Percentiles rank a stretch among this genome's conserved stretches.
Evolutionary conservation across 2,329 filamentous ascomycete genomes (phyloP).

Genomic region (Pseudocercospora crystallina): DNA sequence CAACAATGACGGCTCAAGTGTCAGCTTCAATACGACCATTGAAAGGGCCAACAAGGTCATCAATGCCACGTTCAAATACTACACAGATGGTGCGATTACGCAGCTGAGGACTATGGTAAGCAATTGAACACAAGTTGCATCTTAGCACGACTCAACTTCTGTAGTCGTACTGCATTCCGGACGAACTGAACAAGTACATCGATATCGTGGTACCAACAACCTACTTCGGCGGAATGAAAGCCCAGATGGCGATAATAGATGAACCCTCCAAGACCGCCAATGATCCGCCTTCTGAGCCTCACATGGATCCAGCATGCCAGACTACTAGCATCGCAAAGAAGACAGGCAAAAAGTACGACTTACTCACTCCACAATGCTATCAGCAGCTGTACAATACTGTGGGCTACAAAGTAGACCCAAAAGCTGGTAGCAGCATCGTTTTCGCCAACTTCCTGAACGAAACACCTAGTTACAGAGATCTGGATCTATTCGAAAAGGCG

Average conservation of each 20-base stretch:
- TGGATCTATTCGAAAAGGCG: conserved; percentile 41
- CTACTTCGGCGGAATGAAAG: conserved; percentile 38
- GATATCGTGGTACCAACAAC: conserved; percentile 32
- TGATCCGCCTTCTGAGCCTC: background rate
- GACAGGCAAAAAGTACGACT: conserved; percentile 6
- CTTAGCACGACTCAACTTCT: conserved; percentile 25
- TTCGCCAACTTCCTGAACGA: conserved; percentile 56
- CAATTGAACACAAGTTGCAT: conserved; percentile 28
- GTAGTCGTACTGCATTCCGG: conserved; percentile 37
- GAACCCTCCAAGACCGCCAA: background rate
- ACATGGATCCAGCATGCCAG: conserved; percentile 10
- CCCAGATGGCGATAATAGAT: background rate
- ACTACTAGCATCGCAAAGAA: background rate
- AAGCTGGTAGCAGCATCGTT: conserved; percentile 49
- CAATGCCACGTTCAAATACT: conserved; percentile 41
- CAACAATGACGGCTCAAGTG: conserved; percentile 37
- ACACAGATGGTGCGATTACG: conserved; percentile 34
- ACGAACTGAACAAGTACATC: conserved; percentile 27
- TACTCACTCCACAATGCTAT: conserved; percentile 50
- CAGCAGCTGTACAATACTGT: conserved; percentile 53
- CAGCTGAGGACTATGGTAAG: conserved; percentile 39
- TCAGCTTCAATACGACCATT: conserved; percentile 38
- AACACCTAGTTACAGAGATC: conserved; percentile 50
- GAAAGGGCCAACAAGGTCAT: conserved; percentile 41
- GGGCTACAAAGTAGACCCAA: conserved; percentile 44